Percentiles rank a stretch among this genome's conserved stretches.
These are phyloP conservation scores for Datisca glomerata DNA, from an alignment of 306 rosid species.

Conservation along the genomic window DNA sequence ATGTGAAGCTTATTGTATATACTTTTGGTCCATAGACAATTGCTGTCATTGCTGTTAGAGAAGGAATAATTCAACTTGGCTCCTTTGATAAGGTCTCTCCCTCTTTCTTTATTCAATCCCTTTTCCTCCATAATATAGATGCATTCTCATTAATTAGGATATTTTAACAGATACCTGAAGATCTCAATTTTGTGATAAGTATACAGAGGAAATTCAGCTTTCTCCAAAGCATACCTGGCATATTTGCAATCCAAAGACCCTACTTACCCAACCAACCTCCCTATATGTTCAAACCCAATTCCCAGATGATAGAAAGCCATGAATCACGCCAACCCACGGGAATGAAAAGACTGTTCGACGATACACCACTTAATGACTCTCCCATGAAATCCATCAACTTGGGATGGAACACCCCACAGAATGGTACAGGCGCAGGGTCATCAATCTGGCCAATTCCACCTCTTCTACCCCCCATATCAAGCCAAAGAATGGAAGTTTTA, in stretches of 20 bases:
- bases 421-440: constrained; percentile 20
- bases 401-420: constrained; percentile 47
- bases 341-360: constrained; percentile 33
- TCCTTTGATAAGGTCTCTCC: constrained; percentile 56
- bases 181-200: constrained; percentile 53
- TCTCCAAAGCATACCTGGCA: constrained; percentile 73
- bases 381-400: constrained; percentile 42
- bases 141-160: constrained; percentile 1
- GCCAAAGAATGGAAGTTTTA: no score
- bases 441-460: constrained; percentile 37
- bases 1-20: no score
- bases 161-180: constrained; percentile 49
- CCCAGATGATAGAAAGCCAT: constrained; percentile 27
- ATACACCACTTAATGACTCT: constrained; percentile 24
- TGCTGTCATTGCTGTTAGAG: constrained; percentile 65
- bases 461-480: constrained; percentile 28
- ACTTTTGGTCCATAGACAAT: no score
- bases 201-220: constrained; percentile 70
- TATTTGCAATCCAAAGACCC: constrained; percentile 64
- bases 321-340: constrained; percentile 23
- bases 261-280: constrained; percentile 51
- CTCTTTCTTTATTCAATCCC: constrained; percentile 8
- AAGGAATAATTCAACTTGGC: constrained; percentile 80
- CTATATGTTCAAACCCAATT: constrained; percentile 36
- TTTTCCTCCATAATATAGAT: not conserved